Evolutionary conservation across 345 rosid species (phyloP), one percentile per base, ranked within the genome.

Genomic region (Citrus cavaleriei): DNA sequence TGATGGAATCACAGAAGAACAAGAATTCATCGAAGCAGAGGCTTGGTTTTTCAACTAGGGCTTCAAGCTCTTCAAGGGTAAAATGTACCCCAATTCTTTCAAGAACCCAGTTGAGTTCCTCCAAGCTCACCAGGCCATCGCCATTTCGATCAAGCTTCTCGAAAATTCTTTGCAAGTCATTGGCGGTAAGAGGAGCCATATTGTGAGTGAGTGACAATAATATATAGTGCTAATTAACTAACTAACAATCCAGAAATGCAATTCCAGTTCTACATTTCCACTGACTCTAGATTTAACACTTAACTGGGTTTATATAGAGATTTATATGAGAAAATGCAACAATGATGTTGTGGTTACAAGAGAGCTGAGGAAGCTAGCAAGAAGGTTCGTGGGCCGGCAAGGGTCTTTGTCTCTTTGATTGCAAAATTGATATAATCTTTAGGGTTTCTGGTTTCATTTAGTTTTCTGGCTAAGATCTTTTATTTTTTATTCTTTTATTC

Each of bases 21-120:
- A 88, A 74, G 83, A 95, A 95, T 40, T 91, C 97, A 19, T 89
- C 76, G 6, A 89, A 78, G 82, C 83, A 76, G 5, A 95, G 90
- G 68, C 88, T 78, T 5, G 86, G 79, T 80, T 91, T 90, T 0
- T 93, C 97, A 14, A 93, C 84, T 1, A 90, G 80, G 2, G 81
- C 74, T 76, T 87, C 89, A 4, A 93, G 86, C 73, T 95, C 95
- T 3, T 88, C 82, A 1, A 60, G 80, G 79, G 83, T 76, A 42
- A 74, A 75, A n/a, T 70, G 81, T 6, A 73, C 78, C 0, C 84
- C 84, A 62, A 81, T 84, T 63, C 76, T 72, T 34, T 84, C 83
- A 1, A 88, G 83, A 76, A 86, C 82, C 89, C 89, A 78, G 28
- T 70, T 83, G 25, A 88, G 85, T 83, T 88, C 91, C 58, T 75